Base-by-base conservation (phyloP, 768 basidiomycete genomes). In the Collybiopsis confluens region DNA sequence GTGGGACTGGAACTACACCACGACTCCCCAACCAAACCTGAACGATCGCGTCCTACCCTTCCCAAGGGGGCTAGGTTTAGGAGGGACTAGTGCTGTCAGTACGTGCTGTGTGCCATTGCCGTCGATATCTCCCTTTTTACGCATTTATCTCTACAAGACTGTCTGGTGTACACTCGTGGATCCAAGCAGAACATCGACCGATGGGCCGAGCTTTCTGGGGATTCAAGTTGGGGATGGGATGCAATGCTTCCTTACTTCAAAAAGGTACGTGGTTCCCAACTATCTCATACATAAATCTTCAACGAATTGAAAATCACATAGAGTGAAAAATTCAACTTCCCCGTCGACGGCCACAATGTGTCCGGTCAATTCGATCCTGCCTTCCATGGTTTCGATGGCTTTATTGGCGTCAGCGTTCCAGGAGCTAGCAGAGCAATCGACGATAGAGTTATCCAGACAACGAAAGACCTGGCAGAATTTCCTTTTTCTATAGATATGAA, bases 371-470 rank as follows among this genome's bases (percentile, higher is more conserved):
- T 60, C 38, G 43, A 60, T 57, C 52, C 69, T 4, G n/a, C 44
- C 2, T 52, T 66, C 3, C 70, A 71, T 55, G 62, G 68, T 20
- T 52, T 44, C 11, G 41, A 58, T 11, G 70, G 70, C 8, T 60
- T 62, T 15, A 66, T 50, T 47, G 57, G 59, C n/a, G 65, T 70
- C 47, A 61, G 64, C 41, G 62, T 70, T 21, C 64, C 68, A 16
- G 66, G 66, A 0, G 64, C 60, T 40, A 36, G 60, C 16, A 57
- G 54, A 2, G 24, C 61, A 15, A 64, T 69, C 35, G 69, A 70
- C 52, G 47, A 52, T 16, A 62, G 61, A 8, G 61, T 70, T 41
- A 60, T 72, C 11, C 35, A 62, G 33, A 67, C 69, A 11, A 64
- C 68, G 1, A 24, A 64, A 37, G 58, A 68, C n/a, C 48, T 36